These are phyloP conservation scores for Calamus simplicifolius DNA, from an alignment of 176 grass and related monocot genomes.

Conservation along the genomic window DNA sequence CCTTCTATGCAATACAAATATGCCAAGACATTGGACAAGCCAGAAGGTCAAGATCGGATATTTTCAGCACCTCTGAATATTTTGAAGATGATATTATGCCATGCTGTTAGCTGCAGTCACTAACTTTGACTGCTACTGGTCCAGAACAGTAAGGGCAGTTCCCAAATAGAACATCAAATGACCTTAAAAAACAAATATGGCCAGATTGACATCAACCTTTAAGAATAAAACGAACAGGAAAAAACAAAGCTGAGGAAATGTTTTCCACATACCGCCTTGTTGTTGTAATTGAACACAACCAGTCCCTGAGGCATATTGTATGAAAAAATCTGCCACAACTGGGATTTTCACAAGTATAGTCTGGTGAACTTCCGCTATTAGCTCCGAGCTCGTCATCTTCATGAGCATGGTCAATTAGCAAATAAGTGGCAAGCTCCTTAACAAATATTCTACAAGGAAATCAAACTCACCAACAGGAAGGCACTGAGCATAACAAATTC, in stretches of 20 bases:
- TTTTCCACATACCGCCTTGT: slow-evolving; percentile 62
- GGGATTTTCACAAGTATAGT: slow-evolving; percentile 58
- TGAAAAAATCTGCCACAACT: slow-evolving; percentile 71
- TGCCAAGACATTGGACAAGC: no score
- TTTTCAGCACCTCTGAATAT: no score
- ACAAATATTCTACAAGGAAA: no score
- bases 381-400: slow-evolving; percentile 67
- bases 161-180: slow-evolving; percentile 72
- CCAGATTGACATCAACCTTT: no score
- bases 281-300: slow-evolving; percentile 69
- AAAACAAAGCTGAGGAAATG: no score
- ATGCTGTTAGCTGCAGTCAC: no score
- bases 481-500: slow-evolving; percentile 76
- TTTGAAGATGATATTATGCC: no score
- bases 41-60: no score
- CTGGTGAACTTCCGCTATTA: slow-evolving; percentile 45
- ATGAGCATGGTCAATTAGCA: slow-evolving; percentile 1
- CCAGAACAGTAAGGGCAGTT: slow-evolving; percentile 81
- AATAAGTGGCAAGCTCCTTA: no score
- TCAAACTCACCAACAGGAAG: slow-evolving; percentile 46
- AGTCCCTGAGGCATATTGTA: slow-evolving; percentile 61
- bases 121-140: slow-evolving; percentile 41
- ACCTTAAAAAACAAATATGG: slow-evolving; percentile 32
- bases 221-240: no score
- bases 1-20: no score